Evolutionary conservation across 2,329 filamentous ascomycete species (phyloP).

Genomic region (Zalaria obscura): DNA sequence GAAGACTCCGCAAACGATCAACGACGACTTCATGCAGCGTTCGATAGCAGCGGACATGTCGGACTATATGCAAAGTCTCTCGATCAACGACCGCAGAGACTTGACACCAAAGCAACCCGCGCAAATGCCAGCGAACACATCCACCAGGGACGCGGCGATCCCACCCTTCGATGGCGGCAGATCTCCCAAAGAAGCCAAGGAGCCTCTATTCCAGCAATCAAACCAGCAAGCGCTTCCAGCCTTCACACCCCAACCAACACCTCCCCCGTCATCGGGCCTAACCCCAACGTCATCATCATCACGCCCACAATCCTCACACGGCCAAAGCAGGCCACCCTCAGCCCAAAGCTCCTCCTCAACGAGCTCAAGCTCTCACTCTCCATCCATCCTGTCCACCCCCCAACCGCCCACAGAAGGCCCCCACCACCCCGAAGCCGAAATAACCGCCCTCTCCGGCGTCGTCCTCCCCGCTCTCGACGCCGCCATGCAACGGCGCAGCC

Average conservation of each 20-base stretch:
- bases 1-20: slow-evolving; percentile 17
- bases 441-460: slow-evolving; percentile 80
- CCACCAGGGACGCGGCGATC: neutral
- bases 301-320: neutral
- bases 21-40: slow-evolving; percentile 34
- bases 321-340: neutral
- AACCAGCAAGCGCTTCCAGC: slow-evolving; percentile 18
- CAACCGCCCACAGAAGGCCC: slow-evolving; percentile 38
- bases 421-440: slow-evolving; percentile 38
- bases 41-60: slow-evolving; percentile 31
- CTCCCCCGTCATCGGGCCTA: neutral
- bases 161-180: slow-evolving; percentile 1
- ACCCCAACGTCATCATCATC: neutral
- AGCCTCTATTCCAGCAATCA: neutral
- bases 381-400: slow-evolving; percentile 40
- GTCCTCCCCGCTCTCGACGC: slow-evolving; percentile 88
- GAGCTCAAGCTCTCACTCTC: slow-evolving; percentile 3
- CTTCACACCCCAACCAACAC: slow-evolving; percentile 8
- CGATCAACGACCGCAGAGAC: slow-evolving; percentile 11
- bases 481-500: slow-evolving; percentile 64
- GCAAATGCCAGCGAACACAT: neutral
- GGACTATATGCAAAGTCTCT: slow-evolving; percentile 20
- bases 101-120: slow-evolving; percentile 6
- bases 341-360: neutral
- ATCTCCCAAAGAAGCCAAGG: neutral